These are phyloP conservation scores for Mortierella sp. DNA, from an alignment of 371 early-diverging fungal species.

Conservation along the genomic window DNA sequence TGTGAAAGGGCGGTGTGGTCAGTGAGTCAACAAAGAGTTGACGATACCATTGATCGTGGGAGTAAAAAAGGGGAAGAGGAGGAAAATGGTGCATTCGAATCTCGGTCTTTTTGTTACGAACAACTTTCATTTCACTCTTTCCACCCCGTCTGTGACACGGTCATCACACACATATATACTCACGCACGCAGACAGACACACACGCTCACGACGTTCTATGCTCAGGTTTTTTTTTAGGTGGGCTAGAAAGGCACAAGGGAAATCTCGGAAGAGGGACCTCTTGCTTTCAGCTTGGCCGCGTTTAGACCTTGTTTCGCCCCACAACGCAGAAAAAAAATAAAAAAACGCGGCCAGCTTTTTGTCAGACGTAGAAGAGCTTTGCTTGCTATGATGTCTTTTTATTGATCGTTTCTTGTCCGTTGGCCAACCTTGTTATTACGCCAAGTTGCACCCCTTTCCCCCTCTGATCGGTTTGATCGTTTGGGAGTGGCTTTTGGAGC, in stretches of 20 bases:
- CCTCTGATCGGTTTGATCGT: background rate
- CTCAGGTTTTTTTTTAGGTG: background rate
- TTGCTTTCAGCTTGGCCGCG: background rate
- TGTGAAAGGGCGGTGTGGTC: background rate
- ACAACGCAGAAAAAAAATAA: background rate
- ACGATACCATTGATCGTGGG: background rate
- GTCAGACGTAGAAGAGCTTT: background rate
- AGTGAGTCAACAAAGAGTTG: background rate
- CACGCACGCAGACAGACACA: background rate
- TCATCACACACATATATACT: background rate
- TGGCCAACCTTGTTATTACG: background rate
- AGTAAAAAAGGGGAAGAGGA: background rate
- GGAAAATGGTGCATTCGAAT: background rate
- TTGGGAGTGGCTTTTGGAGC: background rate
- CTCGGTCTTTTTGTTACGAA: background rate
- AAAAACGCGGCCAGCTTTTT: constrained; percentile 8
- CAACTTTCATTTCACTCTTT: background rate
- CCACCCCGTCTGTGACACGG: background rate
- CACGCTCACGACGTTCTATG: background rate
- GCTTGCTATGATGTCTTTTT: background rate
- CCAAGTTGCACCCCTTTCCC: no score
- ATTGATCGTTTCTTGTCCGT: background rate
- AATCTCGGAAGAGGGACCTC: constrained; percentile 2
- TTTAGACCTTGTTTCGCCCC: constrained; percentile 5
- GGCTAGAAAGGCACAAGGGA: background rate